Conservation (phyloP, 805 yeast genomes). For the Candida quercuum region DNA sequence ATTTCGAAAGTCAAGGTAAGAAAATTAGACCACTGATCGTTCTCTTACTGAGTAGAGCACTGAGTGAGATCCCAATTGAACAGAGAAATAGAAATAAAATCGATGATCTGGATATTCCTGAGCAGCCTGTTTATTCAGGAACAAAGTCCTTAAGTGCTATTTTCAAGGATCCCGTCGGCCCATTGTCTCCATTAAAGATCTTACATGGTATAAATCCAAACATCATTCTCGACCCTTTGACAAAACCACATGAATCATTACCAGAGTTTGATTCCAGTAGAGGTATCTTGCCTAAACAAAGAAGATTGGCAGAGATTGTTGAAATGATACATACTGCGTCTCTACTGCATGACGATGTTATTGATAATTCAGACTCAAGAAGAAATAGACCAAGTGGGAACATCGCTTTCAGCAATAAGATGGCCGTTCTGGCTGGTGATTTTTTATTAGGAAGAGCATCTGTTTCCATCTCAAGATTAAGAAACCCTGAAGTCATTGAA, state of each 20-base stretch:
- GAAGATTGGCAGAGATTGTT: slow-evolving; percentile 93
- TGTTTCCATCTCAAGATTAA: slow-evolving; percentile 84
- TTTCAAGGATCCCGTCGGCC: slow-evolving; percentile 43
- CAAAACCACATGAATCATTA: slow-evolving; percentile 69
- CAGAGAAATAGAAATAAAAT: slow-evolving; percentile 60
- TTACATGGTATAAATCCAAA: slow-evolving; percentile 89
- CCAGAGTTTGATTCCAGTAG: slow-evolving; percentile 52
- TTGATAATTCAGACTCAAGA: slow-evolving; percentile 82
- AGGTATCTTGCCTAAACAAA: slow-evolving; percentile 90
- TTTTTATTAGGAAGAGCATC: slow-evolving; percentile 94
- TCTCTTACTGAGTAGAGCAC: slow-evolving; percentile 73
- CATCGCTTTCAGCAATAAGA: slow-evolving; percentile 89
- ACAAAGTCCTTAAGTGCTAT: slow-evolving; percentile 48
- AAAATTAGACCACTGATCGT: slow-evolving; percentile 92
- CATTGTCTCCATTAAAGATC: slow-evolving; percentile 75
- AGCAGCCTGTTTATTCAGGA: slow-evolving; percentile 57
- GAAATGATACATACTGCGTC: slow-evolving; percentile 99
- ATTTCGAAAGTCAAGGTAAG: slow-evolving; percentile 94
- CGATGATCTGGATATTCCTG: slow-evolving; percentile 60
- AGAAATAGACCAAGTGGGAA: slow-evolving; percentile 91
- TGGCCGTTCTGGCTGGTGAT: slow-evolving; percentile 97
- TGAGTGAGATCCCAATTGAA: slow-evolving; percentile 64
- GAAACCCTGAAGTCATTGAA: slow-evolving; percentile 97
- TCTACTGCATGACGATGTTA: slow-evolving; percentile 92
- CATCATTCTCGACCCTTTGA: slow-evolving; percentile 74